phyloP scores from a whole-genome alignment of 306 rosid species.

The Biancaea sappan region DNA sequence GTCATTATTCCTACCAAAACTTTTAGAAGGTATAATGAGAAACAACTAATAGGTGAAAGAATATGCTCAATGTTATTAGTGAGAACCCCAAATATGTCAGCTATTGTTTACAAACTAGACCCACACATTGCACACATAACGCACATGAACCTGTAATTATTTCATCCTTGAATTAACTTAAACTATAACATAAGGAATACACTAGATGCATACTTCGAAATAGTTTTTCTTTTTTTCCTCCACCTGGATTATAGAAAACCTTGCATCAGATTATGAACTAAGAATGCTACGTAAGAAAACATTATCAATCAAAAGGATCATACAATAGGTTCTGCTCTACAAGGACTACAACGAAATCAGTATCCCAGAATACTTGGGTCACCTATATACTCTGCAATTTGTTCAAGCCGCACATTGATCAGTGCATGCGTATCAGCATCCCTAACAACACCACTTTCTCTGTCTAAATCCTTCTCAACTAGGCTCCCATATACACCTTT shows the following conservation, averaged over 20 bases:
- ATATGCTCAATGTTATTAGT: too few species aligned
- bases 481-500: slow-evolving; percentile 79
- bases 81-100: too few species aligned
- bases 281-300: not conserved
- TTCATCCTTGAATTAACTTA: not conserved
- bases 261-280: not conserved
- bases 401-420: slow-evolving; percentile 66
- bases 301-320: not conserved
- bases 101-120: too few species aligned
- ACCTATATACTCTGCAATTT: slow-evolving; percentile 84
- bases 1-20: too few species aligned
- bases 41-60: too few species aligned
- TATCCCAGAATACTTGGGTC: slow-evolving; percentile 81
- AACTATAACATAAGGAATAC: slow-evolving; percentile 6
- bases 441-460: slow-evolving; percentile 61
- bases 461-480: slow-evolving; percentile 73
- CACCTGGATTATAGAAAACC: not conserved
- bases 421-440: slow-evolving; percentile 80
- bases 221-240: slow-evolving; percentile 1
- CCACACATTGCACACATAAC: not conserved
- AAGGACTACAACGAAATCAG: slow-evolving; percentile 42
- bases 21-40: too few species aligned
- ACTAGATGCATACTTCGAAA: slow-evolving; percentile 35
- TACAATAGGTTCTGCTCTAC: not conserved
- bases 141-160: not conserved